Conservation (phyloP, 352 stramenopile species). For the Aphanomyces invadans region DNA sequence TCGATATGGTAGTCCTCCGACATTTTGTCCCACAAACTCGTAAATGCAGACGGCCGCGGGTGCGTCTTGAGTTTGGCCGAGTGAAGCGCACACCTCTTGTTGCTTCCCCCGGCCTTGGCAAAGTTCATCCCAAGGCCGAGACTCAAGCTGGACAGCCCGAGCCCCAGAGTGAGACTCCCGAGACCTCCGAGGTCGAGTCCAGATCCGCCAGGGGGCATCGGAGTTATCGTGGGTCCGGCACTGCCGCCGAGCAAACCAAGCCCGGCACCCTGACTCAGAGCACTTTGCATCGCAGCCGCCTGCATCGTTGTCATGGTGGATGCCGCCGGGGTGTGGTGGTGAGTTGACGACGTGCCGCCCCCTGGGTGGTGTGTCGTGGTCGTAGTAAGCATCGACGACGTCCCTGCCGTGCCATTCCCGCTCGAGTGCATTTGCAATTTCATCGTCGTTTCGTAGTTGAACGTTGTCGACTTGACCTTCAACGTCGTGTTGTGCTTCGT, state of each 20-base stretch:
- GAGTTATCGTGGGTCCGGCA: background rate
- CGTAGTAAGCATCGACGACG: constrained; percentile 19
- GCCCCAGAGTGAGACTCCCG: constrained; percentile 15
- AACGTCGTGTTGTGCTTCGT: constrained; percentile 25
- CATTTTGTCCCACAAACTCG: constrained; percentile 69
- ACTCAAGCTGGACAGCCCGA: constrained; percentile 19
- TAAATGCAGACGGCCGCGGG: constrained; percentile 64
- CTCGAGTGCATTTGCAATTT: constrained; percentile 23
- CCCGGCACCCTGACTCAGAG: background rate
- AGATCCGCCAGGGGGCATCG: background rate
- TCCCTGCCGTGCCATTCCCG: background rate
- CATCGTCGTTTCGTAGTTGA: constrained; percentile 26
- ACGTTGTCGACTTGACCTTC: constrained; percentile 24
- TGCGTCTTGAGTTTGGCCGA: constrained; percentile 61
- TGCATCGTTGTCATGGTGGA: background rate
- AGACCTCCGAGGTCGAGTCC: constrained; percentile 14
- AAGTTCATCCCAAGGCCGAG: constrained; percentile 22
- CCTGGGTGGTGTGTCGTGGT: constrained; percentile 3
- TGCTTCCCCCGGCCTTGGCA: constrained; percentile 14
- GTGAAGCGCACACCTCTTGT: constrained; percentile 57
- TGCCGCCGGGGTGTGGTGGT: background rate
- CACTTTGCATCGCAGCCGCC: constrained; percentile 4
- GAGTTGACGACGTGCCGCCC: background rate
- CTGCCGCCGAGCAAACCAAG: background rate
- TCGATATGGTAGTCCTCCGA: constrained; percentile 69